phyloP scores from a whole-genome alignment of 768 basidiomycete species.

The Chalciporus sphaerocephalus region DNA sequence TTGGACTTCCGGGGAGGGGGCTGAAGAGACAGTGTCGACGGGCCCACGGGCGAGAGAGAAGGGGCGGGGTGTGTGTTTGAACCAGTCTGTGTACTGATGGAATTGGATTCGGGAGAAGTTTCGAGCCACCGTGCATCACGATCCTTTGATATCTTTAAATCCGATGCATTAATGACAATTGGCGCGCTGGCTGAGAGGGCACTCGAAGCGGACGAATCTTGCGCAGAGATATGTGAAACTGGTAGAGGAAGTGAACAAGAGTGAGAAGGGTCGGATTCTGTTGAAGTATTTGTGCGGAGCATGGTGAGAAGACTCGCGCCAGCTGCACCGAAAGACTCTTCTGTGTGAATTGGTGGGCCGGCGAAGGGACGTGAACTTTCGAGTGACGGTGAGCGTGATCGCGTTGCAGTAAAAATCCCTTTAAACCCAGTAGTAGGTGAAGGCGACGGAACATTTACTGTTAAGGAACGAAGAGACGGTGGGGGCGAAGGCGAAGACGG shows the following conservation, averaged over 20 bases:
- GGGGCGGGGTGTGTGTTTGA: slow-evolving; percentile 10
- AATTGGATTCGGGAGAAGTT: slow-evolving; percentile 7
- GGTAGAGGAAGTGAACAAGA: slow-evolving; percentile 33
- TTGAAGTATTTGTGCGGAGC: slow-evolving; percentile 40
- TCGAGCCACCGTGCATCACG: slow-evolving; percentile 27
- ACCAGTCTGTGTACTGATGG: slow-evolving; percentile 31
- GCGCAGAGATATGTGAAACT: slow-evolving; percentile 8
- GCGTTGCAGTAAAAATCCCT: slow-evolving; percentile 22
- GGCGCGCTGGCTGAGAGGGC: slow-evolving; percentile 21
- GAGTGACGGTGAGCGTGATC: slow-evolving; percentile 29
- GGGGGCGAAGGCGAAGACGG: slow-evolving; percentile 28
- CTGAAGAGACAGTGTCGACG: slow-evolving; percentile 30
- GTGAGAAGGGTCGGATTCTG: slow-evolving; percentile 22
- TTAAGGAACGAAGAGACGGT: slow-evolving; percentile 27
- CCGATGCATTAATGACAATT: slow-evolving; percentile 23
- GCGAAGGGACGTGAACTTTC: slow-evolving; percentile 39
- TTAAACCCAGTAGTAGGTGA: slow-evolving; percentile 18
- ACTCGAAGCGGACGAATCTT: slow-evolving; percentile 25
- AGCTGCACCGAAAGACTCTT: slow-evolving; percentile 56
- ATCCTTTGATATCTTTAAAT: slow-evolving; percentile 39
- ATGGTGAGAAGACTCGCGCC: slow-evolving; percentile 53
- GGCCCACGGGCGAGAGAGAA: slow-evolving; percentile 30
- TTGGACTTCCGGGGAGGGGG: slow-evolving; percentile 33
- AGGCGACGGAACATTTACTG: slow-evolving; percentile 15
- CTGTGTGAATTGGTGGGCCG: slow-evolving; percentile 35